Evolutionary conservation across 768 basidiomycete genomes (phyloP).

Genomic region (Phaeolepiota aurea): DNA sequence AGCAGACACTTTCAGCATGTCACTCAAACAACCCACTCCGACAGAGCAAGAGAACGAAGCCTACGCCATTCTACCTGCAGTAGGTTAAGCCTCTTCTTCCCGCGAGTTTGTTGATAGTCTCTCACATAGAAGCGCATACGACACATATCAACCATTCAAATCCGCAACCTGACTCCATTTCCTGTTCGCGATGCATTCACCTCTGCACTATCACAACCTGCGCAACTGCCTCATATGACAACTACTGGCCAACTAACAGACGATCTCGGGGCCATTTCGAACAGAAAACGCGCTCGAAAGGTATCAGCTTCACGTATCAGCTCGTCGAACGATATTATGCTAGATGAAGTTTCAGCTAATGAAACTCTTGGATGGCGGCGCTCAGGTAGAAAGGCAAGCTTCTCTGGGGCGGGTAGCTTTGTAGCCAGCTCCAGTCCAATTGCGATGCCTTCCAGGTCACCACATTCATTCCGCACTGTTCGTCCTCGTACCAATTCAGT

Average conservation of each 20-base stretch:
- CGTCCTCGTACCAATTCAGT: conserved; percentile 46
- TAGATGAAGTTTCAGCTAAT: conserved; percentile 17
- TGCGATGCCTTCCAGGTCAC: conserved; percentile 13
- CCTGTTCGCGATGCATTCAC: conserved; percentile 73
- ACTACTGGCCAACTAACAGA: conserved; percentile 53
- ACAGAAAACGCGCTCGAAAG: conserved; percentile 51
- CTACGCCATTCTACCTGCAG: too few relatives aligned
- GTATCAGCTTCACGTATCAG: conserved; percentile 46
- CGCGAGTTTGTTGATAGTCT: not conserved
- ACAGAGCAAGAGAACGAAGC: too few relatives aligned
- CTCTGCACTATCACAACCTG: conserved; percentile 63
- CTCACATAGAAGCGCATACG: conserved; percentile 53
- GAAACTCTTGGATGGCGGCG: conserved; percentile 11
- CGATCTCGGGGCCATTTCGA: conserved; percentile 57
- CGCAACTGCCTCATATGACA: conserved; percentile 52
- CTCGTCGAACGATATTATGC: conserved; percentile 32
- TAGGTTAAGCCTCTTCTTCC: too few relatives aligned
- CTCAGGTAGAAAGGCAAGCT: conserved; percentile 25
- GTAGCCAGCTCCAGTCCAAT: not conserved
- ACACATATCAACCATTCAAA: conserved; percentile 64
- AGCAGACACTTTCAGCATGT: too few relatives aligned
- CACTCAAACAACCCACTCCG: not conserved
- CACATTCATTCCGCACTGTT: conserved; percentile 23
- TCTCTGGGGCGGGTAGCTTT: not conserved
- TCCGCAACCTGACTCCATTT: conserved; percentile 80